Conservation (phyloP, 2,329 filamentous ascomycete genomes). For the Claviceps sp. region DNA sequence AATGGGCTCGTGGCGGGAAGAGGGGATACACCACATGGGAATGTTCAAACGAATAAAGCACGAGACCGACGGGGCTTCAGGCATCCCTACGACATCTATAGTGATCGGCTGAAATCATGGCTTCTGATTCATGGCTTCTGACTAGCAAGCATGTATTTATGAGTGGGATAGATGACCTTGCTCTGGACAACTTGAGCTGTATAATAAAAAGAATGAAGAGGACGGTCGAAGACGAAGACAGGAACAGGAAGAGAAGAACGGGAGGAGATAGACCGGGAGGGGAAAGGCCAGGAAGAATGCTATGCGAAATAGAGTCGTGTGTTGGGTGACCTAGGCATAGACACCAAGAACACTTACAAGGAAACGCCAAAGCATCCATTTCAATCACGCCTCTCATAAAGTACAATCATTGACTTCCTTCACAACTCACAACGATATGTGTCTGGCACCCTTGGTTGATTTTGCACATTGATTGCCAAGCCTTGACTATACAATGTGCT, state of each 20-base stretch:
- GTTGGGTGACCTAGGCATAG: background rate
- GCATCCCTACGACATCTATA: background rate
- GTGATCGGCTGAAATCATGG: background rate
- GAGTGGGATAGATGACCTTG: background rate
- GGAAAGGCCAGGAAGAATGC: no score
- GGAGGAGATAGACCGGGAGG: no score
- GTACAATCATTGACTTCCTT: no score
- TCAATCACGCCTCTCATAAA: background rate
- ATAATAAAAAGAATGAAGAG: no score
- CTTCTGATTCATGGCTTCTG: background rate
- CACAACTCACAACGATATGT: no score
- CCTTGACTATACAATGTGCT: background rate
- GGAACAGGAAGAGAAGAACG: background rate
- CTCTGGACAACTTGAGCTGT: no score
- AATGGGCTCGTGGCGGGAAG: constrained; percentile 70
- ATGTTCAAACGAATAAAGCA: constrained; percentile 49
- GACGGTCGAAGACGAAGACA: background rate
- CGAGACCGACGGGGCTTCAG: constrained; percentile 10
- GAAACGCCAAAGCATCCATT: background rate
- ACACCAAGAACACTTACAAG: background rate
- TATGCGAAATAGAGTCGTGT: no score
- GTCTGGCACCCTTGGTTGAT: no score
- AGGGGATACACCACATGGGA: constrained; percentile 72
- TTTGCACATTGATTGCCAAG: no score
- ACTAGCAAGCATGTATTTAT: background rate